Conservation (phyloP, 106 monocot species). For the Xerophyta viscosa region DNA sequence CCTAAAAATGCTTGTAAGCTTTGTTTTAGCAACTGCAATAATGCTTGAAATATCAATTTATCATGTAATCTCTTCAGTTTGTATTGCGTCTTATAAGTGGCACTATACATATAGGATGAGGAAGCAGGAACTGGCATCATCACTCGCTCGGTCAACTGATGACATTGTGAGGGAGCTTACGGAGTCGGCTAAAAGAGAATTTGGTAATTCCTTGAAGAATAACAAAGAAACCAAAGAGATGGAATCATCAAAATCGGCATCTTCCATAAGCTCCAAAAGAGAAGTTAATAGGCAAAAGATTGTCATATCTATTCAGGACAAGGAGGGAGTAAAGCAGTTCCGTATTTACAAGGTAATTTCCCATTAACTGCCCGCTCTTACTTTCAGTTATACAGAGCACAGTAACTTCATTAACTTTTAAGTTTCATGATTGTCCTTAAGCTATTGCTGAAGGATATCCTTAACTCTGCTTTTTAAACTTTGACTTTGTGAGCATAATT, state of each 20-base stretch:
- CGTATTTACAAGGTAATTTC: slow-evolving; percentile 59
- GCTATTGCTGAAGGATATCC: too few relatives aligned
- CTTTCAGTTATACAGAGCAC: too few relatives aligned
- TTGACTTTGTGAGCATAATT: too few relatives aligned
- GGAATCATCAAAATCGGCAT: slow-evolving; percentile 15
- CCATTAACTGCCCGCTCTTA: not conserved
- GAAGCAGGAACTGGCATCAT: slow-evolving; percentile 48
- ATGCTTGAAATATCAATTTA: too few relatives aligned
- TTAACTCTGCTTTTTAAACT: too few relatives aligned
- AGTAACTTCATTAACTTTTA: too few relatives aligned
- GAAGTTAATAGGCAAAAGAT: slow-evolving; percentile 49
- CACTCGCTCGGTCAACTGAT: slow-evolving; percentile 39
- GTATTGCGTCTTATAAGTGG: too few relatives aligned
- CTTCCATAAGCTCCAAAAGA: not conserved
- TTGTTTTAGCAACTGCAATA: too few relatives aligned
- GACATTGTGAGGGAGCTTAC: slow-evolving; percentile 40
- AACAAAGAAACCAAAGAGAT: slow-evolving; percentile 17
- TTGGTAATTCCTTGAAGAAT: slow-evolving; percentile 14
- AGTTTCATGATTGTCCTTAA: too few relatives aligned
- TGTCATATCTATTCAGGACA: slow-evolving; percentile 75
- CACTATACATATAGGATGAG: slow-evolving; percentile 30
- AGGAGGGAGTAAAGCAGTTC: slow-evolving; percentile 58
- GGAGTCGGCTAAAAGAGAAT: slow-evolving; percentile 34
- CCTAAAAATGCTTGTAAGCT: too few relatives aligned
- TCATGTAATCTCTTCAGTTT: too few relatives aligned